These are phyloP conservation scores for Oryza longistaminata DNA, from an alignment of 176 grass and related monocot genomes.

Conservation along the genomic window DNA sequence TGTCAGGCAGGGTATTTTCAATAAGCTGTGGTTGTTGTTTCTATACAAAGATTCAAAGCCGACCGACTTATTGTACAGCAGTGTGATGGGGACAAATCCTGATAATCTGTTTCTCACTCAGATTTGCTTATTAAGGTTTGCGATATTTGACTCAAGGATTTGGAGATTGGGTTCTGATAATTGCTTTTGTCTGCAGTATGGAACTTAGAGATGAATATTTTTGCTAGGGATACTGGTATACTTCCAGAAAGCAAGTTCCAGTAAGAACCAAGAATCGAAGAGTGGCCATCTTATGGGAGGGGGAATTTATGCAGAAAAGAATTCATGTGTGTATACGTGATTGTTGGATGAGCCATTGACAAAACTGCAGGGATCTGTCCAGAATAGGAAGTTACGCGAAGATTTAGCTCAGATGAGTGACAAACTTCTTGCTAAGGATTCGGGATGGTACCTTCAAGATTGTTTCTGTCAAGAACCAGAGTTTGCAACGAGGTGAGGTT, in stretches of 20 bases:
- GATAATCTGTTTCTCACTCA: constrained; percentile 17
- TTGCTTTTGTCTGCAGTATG: neutral
- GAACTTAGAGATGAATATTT: constrained; percentile 30
- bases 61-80: constrained; percentile 39
- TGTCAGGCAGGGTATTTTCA: constrained; percentile 18
- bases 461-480: neutral
- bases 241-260: neutral
- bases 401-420: constrained; percentile 1
- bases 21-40: neutral
- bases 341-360: constrained; percentile 21
- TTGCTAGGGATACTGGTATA: constrained; percentile 32
- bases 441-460: constrained; percentile 33
- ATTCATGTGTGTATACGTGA: too few relatives aligned
- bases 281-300: neutral
- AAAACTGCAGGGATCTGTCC: constrained; percentile 23
- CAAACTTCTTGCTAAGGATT: neutral
- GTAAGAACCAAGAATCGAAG: constrained; percentile 10
- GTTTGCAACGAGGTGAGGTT: constrained; percentile 36
- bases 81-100: neutral
- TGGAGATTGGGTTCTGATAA: neutral
- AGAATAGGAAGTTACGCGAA: constrained; percentile 19
- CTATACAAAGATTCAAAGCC: constrained; percentile 10
- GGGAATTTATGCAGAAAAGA: neutral
- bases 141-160: constrained; percentile 16
- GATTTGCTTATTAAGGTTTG: neutral